Percentiles rank a stretch among this genome's conserved stretches.
Evolutionary conservation across 2,329 filamentous ascomycete species (phyloP).

Genomic region (Endocalyx cinctus): DNA sequence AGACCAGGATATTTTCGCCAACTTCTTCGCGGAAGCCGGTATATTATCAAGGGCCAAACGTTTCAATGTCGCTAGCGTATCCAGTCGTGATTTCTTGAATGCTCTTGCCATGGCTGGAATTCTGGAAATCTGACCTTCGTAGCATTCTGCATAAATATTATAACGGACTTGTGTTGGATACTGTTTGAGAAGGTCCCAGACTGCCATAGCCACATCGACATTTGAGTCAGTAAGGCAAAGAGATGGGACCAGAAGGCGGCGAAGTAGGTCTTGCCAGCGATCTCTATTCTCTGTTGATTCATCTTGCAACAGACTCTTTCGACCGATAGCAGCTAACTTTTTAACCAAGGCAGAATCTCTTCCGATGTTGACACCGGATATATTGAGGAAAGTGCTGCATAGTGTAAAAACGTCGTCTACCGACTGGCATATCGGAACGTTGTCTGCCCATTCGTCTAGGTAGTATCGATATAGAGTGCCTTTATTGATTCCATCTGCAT

Average conservation of each 20-base stretch:
- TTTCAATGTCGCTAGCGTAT: conserved; percentile 84
- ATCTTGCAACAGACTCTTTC: conserved; percentile 68
- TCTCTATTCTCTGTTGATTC: conserved; percentile 62
- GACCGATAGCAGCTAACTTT: conserved; percentile 82
- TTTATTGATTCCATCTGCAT: conserved; percentile 75
- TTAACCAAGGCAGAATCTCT: conserved; percentile 72
- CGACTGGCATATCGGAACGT: conserved; percentile 83
- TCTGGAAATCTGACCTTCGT: conserved; percentile 70
- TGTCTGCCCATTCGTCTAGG: conserved; percentile 96
- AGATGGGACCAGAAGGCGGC: conserved; percentile 79
- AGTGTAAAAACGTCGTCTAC: conserved; percentile 88
- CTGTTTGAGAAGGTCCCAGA: conserved; percentile 76
- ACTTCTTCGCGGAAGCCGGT: conserved; percentile 75
- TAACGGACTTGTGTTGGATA: conserved; percentile 77
- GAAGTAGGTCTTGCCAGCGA: conserved; percentile 82
- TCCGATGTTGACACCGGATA: conserved; percentile 85
- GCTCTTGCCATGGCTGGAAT: conserved; percentile 72
- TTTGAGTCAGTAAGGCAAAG: conserved; percentile 84
- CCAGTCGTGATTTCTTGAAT: conserved; percentile 69
- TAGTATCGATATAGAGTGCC: conserved; percentile 86
- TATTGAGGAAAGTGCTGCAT: conserved; percentile 76
- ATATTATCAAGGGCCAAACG: conserved; percentile 85
- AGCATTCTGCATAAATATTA: conserved; percentile 91
- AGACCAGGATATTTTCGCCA: conserved; percentile 88
- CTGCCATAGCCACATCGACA: conserved; percentile 75